These are phyloP conservation scores for Globisporangium ultimum DNA, from an alignment of 352 stramenopile species.

Conservation along the genomic window DNA sequence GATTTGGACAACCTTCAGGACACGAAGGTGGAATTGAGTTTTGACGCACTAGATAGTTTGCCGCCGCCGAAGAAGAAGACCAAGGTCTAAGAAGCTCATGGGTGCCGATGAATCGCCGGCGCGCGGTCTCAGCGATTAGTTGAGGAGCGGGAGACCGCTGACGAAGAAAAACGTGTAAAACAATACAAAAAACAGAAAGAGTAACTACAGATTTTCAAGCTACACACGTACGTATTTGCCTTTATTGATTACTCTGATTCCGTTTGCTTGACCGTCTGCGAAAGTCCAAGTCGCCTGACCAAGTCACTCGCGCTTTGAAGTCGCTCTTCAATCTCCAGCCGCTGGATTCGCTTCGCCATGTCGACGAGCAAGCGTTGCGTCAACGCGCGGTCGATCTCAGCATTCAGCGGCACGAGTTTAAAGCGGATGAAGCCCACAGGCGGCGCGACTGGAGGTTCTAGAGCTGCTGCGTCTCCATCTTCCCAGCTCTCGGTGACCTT, in stretches of 20 bases:
- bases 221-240: too few species aligned
- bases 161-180: constrained; percentile 1
- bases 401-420: constrained; percentile 25
- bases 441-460: neutral
- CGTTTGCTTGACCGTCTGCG: neutral
- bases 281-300: neutral
- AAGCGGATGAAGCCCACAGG: constrained; percentile 28
- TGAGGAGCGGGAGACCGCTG: neutral
- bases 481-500: constrained; percentile 16
- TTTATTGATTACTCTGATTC: too few species aligned
- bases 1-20: constrained; percentile 83
- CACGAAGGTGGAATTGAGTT: constrained; percentile 81
- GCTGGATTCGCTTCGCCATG: constrained; percentile 15
- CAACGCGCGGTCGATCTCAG: constrained; percentile 17
- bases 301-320: constrained; percentile 4
- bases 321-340: constrained; percentile 2
- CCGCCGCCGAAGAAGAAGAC: constrained; percentile 85
- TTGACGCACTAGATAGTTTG: constrained; percentile 75
- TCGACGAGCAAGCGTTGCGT: constrained; percentile 19
- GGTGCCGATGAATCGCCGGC: neutral
- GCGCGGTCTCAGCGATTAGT: neutral
- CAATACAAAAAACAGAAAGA: constrained; percentile 4
- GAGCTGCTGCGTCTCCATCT: neutral
- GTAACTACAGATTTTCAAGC: neutral
- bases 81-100: constrained; percentile 43